A percentile compares a stretch with the other conserved stretches of the same genome.
These are phyloP conservation scores for Encephalitozoon hellem DNA, from an alignment of 371 early-diverging fungal species.

Conservation along the genomic window DNA sequence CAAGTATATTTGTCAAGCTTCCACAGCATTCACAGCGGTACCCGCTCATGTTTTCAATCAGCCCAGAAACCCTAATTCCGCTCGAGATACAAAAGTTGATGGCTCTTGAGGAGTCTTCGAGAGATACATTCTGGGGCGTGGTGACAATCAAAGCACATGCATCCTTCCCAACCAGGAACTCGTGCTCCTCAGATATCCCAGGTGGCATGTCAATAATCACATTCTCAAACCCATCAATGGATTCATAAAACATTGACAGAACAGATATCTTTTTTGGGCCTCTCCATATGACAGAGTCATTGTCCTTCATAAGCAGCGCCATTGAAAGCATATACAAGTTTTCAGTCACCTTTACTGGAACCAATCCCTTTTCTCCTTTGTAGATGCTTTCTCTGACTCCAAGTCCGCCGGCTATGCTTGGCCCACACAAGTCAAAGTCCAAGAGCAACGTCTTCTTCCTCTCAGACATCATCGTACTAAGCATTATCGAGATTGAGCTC, in stretches of 20 bases:
- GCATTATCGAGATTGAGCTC: constrained; percentile 65
- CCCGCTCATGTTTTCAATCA: constrained; percentile 95
- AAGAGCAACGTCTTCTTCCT: constrained; percentile 71
- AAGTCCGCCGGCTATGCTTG: constrained; percentile 84
- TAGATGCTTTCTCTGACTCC: constrained; percentile 73
- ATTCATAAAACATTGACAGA: constrained; percentile 86
- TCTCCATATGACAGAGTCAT: constrained; percentile 93
- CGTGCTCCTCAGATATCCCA: constrained; percentile 93
- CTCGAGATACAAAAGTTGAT: constrained; percentile 85
- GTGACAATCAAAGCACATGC: constrained; percentile 74
- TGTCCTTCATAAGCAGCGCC: constrained; percentile 78
- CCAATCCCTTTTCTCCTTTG: constrained; percentile 52
- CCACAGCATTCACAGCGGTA: constrained; percentile 82
- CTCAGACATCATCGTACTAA: constrained; percentile 62
- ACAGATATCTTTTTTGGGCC: constrained; percentile 79
- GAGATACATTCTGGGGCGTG: constrained; percentile 88
- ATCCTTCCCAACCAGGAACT: constrained; percentile 69
- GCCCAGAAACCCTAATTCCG: constrained; percentile 74
- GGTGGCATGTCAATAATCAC: constrained; percentile 95
- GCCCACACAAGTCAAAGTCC: constrained; percentile 95
- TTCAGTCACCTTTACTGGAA: constrained; percentile 46
- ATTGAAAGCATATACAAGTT: constrained; percentile 81
- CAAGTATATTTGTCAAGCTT: constrained; percentile 42
- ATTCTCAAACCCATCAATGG: constrained; percentile 78
- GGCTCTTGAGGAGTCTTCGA: constrained; percentile 85